Conservation (phyloP, 2,329 filamentous ascomycete species). For the Stachybotrys chlorohalonatus region DNA sequence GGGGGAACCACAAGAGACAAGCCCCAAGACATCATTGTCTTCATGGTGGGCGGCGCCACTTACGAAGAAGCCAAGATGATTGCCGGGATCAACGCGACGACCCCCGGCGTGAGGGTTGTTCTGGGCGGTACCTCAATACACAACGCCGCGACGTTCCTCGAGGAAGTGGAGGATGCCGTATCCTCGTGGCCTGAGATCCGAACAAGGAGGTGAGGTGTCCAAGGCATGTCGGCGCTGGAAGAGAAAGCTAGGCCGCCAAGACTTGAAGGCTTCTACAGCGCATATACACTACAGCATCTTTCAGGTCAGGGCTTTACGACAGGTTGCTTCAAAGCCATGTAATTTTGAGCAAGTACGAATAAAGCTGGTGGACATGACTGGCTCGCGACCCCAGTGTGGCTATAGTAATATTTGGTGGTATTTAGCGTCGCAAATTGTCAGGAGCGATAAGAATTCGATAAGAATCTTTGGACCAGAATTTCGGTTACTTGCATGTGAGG, state of each 20-base stretch:
- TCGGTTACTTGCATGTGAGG: background rate
- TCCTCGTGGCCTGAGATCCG: constrained; percentile 69
- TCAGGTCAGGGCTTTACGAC: too few relatives aligned
- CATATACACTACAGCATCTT: too few relatives aligned
- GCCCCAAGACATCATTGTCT: constrained; percentile 91
- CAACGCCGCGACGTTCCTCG: constrained; percentile 79
- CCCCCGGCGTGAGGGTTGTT: constrained; percentile 81
- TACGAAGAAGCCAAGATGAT: constrained; percentile 97
- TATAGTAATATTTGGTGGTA: too few relatives aligned
- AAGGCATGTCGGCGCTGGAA: too few relatives aligned
- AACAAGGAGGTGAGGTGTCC: constrained; percentile 11
- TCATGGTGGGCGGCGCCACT: constrained; percentile 86
- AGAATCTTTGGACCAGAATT: background rate
- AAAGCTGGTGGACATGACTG: too few relatives aligned
- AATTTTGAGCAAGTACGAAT: too few relatives aligned
- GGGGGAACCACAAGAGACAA: constrained; percentile 83
- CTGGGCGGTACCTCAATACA: constrained; percentile 82
- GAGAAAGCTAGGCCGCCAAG: too few relatives aligned
- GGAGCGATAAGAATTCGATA: background rate
- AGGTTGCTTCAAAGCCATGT: too few relatives aligned
- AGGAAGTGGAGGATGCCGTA: constrained; percentile 86
- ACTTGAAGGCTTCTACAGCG: too few relatives aligned
- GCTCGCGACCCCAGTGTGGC: too few relatives aligned
- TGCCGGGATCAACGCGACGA: constrained; percentile 86
- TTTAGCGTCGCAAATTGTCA: background rate